phyloP scores from a whole-genome alignment of 345 rosid genomes.

The Raphanus raphanistrum region DNA sequence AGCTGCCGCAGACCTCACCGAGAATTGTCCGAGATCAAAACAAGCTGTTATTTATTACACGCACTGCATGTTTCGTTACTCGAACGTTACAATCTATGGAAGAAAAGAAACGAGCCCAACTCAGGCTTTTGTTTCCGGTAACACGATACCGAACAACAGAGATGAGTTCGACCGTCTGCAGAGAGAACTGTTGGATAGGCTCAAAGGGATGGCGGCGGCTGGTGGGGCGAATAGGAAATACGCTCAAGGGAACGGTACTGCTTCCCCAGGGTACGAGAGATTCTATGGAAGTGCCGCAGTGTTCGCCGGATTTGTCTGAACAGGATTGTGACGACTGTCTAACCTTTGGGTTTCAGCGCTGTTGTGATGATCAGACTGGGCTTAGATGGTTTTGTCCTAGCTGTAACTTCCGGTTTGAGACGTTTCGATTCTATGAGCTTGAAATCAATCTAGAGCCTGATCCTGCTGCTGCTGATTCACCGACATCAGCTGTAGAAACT shows the following conservation, averaged over 20 bases:
- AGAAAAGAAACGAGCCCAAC: conserved; percentile 18
- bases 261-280: not conserved
- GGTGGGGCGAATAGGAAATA: conserved; percentile 44
- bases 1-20: conserved; percentile 29
- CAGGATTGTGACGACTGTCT: conserved; percentile 42
- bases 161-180: conserved; percentile 26
- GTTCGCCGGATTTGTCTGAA: conserved; percentile 48
- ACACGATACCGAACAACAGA: not conserved
- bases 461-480: conserved; percentile 17
- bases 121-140: not conserved
- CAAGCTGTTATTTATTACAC: conserved; percentile 45
- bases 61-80: conserved; percentile 46
- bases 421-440: conserved; percentile 29
- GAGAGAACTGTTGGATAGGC: conserved; percentile 28
- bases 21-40: conserved; percentile 35
- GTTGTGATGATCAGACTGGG: conserved; percentile 36
- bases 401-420: conserved; percentile 50
- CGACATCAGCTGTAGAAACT: not conserved
- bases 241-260: conserved; percentile 38
- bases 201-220: conserved; percentile 30
- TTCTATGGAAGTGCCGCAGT: conserved; percentile 47
- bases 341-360: not conserved
- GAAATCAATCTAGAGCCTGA: conserved; percentile 15
- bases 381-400: conserved; percentile 42
- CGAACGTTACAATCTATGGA: conserved; percentile 36